A percentile compares a stretch with the other conserved stretches of the same genome.
phyloP scores from a whole-genome alignment of 345 rosid genomes.

The Populus ilicifolia region DNA sequence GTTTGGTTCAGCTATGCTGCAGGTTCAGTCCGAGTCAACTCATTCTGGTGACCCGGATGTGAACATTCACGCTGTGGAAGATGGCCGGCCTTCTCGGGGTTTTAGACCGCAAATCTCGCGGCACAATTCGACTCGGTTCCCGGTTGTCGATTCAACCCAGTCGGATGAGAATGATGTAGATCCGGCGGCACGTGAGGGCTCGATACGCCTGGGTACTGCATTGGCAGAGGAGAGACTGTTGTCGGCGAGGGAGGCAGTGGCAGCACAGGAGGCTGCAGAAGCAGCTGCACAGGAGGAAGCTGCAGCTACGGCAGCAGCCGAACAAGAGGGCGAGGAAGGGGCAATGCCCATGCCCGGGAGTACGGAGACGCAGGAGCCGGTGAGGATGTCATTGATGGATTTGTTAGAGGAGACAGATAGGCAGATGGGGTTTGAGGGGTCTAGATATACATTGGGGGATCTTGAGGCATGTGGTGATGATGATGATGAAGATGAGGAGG shows the following conservation, averaged over 20 bases:
- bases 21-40: slow-evolving; percentile 9
- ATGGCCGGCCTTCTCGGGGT: slow-evolving; percentile 31
- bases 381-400: slow-evolving; percentile 85
- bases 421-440: slow-evolving; percentile 59
- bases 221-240: slow-evolving; percentile 61
- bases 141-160: neutral
- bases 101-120: slow-evolving; percentile 52
- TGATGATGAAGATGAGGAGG: slow-evolving; percentile 20
- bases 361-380: slow-evolving; percentile 25
- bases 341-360: slow-evolving; percentile 21
- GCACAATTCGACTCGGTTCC: slow-evolving; percentile 40
- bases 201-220: slow-evolving; percentile 36
- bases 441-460: slow-evolving; percentile 47
- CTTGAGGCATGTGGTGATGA: slow-evolving; percentile 12
- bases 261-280: slow-evolving; percentile 67
- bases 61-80: slow-evolving; percentile 21
- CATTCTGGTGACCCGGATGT: slow-evolving; percentile 28
- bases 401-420: slow-evolving; percentile 76
- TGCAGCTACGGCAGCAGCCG: slow-evolving; percentile 14
- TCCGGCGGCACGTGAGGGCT: slow-evolving; percentile 30
- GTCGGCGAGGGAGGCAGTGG: slow-evolving; percentile 83
- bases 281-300: slow-evolving; percentile 25
- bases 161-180: slow-evolving; percentile 21
- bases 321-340: neutral
- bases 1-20: slow-evolving; percentile 22